Conservation (phyloP, 352 stramenopile species). For the Phytophthora citricola region DNA sequence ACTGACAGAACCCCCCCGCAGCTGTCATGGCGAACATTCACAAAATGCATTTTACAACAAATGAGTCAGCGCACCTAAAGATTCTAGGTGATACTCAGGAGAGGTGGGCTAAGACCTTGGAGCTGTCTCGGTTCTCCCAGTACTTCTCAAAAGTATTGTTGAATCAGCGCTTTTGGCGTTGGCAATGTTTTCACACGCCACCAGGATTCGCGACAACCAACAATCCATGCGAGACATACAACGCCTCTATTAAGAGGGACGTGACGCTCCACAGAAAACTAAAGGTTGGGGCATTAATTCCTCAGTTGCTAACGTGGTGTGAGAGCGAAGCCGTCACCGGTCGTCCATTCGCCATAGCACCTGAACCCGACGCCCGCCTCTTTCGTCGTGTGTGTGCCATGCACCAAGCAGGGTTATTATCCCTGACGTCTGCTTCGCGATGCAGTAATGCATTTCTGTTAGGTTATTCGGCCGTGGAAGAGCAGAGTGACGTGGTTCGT, state of each 20-base stretch:
- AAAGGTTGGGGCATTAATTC: too few species aligned
- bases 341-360: neutral
- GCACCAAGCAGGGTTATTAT: neutral
- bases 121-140: neutral
- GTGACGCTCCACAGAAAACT: slow-evolving; percentile 1
- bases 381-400: neutral
- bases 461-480: neutral
- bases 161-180: slow-evolving; percentile 9
- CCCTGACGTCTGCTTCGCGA: neutral
- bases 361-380: neutral
- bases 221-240: slow-evolving; percentile 35
- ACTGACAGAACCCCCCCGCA: neutral
- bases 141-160: slow-evolving; percentile 13
- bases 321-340: neutral
- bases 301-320: neutral
- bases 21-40: slow-evolving; percentile 14
- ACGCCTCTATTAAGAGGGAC: slow-evolving; percentile 26
- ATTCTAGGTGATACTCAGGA: neutral
- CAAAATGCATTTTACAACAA: slow-evolving; percentile 11
- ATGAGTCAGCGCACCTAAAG: neutral
- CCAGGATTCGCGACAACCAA: slow-evolving; percentile 29
- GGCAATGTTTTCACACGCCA: slow-evolving; percentile 28
- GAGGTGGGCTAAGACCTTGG: neutral
- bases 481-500: neutral
- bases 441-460: slow-evolving; percentile 12